Conservation (phyloP, 2,329 filamentous ascomycete genomes). For the Colletotrichum costaricense region DNA sequence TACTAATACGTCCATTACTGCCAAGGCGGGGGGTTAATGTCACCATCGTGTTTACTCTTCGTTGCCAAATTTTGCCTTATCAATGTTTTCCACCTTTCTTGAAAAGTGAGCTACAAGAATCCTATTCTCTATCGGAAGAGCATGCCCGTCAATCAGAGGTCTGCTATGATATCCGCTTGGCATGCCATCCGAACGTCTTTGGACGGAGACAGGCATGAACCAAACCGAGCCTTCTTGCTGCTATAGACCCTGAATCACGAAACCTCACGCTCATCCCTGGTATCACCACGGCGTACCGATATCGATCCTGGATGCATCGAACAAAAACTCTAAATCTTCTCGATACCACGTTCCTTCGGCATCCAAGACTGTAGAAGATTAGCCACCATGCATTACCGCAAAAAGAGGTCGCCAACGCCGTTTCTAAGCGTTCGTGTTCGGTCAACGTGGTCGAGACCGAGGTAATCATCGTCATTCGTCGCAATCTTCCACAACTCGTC, state of each 20-base stretch:
- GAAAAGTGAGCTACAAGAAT: constrained; percentile 20
- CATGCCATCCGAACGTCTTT: constrained; percentile 26
- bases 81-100: constrained; percentile 1
- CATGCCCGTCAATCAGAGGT: background rate
- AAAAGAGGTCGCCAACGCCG: constrained; percentile 72
- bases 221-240: constrained; percentile 10
- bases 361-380: constrained; percentile 9
- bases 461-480: constrained; percentile 67
- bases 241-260: background rate
- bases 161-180: constrained; percentile 21
- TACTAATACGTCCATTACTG: background rate
- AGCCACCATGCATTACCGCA: constrained; percentile 49
- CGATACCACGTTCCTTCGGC: background rate
- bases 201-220: constrained; percentile 2
- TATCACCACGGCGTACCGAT: constrained; percentile 5
- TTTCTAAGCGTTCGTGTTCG: constrained; percentile 68
- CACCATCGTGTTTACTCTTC: background rate
- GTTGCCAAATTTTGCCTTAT: background rate
- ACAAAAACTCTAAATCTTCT: constrained; percentile 12
- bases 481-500: constrained; percentile 67
- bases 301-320: constrained; percentile 9
- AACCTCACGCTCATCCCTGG: background rate
- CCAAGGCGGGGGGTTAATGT: background rate
- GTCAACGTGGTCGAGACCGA: constrained; percentile 76
- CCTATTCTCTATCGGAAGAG: constrained; percentile 23